Percentiles rank a stretch among this genome's conserved stretches.
Conservation (phyloP, 2,329 filamentous ascomycete species). For the Botrytis pseudocinerea region DNA sequence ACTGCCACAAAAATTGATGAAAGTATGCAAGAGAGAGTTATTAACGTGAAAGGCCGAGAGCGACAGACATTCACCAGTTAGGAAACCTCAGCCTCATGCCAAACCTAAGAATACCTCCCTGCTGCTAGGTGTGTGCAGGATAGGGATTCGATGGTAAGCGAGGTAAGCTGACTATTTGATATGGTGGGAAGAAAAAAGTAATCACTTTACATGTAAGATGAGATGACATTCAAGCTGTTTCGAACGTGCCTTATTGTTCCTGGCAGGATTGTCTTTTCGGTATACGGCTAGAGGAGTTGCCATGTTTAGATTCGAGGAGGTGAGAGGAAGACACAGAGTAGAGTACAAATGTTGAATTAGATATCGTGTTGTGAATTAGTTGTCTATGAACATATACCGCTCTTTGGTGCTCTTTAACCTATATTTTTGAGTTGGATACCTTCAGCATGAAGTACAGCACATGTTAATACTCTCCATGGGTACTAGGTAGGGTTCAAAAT, state of each 20-base stretch:
- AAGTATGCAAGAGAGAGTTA: background rate
- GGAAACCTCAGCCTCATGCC: background rate
- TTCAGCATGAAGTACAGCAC: background rate
- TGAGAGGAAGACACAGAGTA: background rate
- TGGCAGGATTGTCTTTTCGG: background rate
- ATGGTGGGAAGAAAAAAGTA: background rate
- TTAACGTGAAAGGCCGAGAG: background rate
- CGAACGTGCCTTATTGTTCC: background rate
- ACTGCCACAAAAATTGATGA: background rate
- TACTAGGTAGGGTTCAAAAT: background rate
- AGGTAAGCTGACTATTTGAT: background rate
- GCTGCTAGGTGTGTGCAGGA: background rate
- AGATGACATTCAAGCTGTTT: background rate
- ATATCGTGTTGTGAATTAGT: background rate
- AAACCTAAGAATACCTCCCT: background rate
- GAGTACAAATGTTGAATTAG: background rate
- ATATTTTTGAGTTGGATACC: background rate
- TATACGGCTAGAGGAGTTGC: no score
- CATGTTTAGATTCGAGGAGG: background rate
- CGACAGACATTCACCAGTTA: background rate
- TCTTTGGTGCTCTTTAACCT: background rate
- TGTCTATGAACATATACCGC: no score
- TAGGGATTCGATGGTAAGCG: background rate
- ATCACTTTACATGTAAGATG: background rate
- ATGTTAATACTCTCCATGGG: background rate